Percentiles rank a stretch among this genome's conserved stretches.
These are phyloP conservation scores for Orobanche coerulescens DNA, from an alignment of 257 asterid genomes.

Conservation along the genomic window DNA sequence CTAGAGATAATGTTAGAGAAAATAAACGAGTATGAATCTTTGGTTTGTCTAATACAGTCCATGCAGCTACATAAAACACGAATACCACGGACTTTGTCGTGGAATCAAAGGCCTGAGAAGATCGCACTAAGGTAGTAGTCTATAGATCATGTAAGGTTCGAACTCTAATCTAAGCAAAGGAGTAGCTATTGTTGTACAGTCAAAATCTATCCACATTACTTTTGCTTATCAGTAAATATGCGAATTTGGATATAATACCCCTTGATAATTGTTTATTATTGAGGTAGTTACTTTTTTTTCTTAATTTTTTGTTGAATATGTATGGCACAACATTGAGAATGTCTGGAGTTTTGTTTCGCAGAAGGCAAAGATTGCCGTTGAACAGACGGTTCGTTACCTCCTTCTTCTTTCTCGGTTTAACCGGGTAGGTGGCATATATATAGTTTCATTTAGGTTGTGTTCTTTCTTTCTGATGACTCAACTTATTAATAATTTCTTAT, in stretches of 20 bases:
- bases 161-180: not conserved
- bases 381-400: conserved; percentile 50
- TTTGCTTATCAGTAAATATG: not conserved
- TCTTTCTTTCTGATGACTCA: conserved; percentile 7
- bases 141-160: not conserved
- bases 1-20: not conserved
- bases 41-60: not conserved
- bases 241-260: not conserved
- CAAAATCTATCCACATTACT: conserved; percentile 1
- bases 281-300: not conserved
- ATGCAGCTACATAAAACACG: not conserved
- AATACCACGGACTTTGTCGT: not conserved
- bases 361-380: conserved; percentile 67
- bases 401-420: conserved; percentile 91
- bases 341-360: conserved; percentile 31
- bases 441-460: not conserved
- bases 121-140: not conserved
- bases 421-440: conserved; percentile 56
- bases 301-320: not conserved
- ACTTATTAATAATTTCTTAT: conserved; percentile 16
- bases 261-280: not conserved
- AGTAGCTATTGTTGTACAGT: not conserved
- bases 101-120: not conserved
- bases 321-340: not conserved
- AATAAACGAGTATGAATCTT: not conserved